Conservation (phyloP, 2,329 filamentous ascomycete genomes). For the Aspergillus aculeatus region DNA sequence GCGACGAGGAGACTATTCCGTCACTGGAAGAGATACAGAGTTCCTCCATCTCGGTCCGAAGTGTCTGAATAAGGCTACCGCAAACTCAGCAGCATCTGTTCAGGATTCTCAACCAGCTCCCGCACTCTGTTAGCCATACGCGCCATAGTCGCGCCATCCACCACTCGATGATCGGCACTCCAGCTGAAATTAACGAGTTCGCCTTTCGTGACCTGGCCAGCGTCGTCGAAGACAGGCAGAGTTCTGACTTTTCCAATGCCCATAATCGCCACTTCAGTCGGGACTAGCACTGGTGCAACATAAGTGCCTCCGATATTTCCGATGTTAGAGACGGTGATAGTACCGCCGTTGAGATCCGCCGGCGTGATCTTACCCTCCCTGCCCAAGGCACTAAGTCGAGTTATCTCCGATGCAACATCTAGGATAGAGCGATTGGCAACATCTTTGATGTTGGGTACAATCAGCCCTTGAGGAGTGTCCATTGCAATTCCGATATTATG, state of each 20-base stretch:
- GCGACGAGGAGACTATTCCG: too few relatives aligned
- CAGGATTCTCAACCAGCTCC: slow-evolving; percentile 76
- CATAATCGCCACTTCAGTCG: slow-evolving; percentile 86
- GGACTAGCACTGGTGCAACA: slow-evolving; percentile 85
- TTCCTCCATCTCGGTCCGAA: too few relatives aligned
- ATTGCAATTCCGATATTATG: slow-evolving; percentile 97
- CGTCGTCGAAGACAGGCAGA: slow-evolving; percentile 71
- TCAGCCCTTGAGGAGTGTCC: slow-evolving; percentile 82
- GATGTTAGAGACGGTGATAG: slow-evolving; percentile 95
- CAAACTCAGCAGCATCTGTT: slow-evolving; percentile 80
- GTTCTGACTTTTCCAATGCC: slow-evolving; percentile 79
- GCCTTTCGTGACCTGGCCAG: slow-evolving; percentile 64
- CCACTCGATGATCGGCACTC: slow-evolving; percentile 91
- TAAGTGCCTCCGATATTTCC: slow-evolving; percentile 93
- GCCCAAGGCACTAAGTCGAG: slow-evolving; percentile 70
- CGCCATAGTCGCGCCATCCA: slow-evolving; percentile 94
- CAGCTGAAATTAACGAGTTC: slow-evolving; percentile 90
- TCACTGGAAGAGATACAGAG: too few relatives aligned
- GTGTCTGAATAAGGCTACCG: slow-evolving; percentile 49
- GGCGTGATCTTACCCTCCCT: slow-evolving; percentile 70
- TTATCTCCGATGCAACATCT: slow-evolving; percentile 73
- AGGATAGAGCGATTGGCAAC: slow-evolving; percentile 74
- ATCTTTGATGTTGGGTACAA: slow-evolving; percentile 89
- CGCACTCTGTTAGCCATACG: slow-evolving; percentile 81
- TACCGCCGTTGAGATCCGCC: slow-evolving; percentile 77